A percentile compares a stretch with the other conserved stretches of the same genome.
Evolutionary conservation across 2,329 filamentous ascomycete genomes (phyloP).

Genomic region (Nothomitra cinnamomea): DNA sequence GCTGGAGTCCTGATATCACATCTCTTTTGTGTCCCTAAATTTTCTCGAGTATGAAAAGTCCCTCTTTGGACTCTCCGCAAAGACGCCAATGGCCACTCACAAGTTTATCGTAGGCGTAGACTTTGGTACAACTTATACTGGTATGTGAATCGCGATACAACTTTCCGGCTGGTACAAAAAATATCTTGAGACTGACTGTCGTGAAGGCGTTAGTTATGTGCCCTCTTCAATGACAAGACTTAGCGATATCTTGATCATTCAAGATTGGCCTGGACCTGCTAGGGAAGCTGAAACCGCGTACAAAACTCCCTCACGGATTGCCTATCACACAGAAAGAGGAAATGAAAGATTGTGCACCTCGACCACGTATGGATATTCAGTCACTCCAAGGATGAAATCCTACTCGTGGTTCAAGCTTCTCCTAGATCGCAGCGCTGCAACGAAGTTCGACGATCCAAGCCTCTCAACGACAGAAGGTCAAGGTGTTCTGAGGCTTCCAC

Average conservation of each 20-base stretch:
- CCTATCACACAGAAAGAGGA: not conserved
- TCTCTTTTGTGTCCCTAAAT: too few relatives aligned
- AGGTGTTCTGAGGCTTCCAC: not conserved
- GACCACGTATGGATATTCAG: constrained; percentile 7
- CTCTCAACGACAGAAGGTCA: not conserved
- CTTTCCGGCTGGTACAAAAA: too few relatives aligned
- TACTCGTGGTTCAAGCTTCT: constrained; percentile 12
- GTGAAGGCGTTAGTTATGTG: not conserved
- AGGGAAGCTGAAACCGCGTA: not conserved
- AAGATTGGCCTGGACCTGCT: not conserved
- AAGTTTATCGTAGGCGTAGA: constrained; percentile 8
- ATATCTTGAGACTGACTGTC: not conserved
- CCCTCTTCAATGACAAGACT: not conserved
- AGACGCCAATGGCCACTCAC: not conserved
- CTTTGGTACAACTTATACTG: constrained; percentile 8
- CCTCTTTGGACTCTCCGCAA: not conserved
- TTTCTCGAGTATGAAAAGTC: too few relatives aligned
- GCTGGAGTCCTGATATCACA: too few relatives aligned
- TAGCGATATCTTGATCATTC: not conserved
- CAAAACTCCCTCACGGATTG: not conserved
- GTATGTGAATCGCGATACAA: not conserved
- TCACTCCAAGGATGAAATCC: constrained; percentile 7
- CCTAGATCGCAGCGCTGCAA: constrained; percentile 6
- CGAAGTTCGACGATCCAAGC: constrained; percentile 9
- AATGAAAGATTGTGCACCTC: not conserved